Base-by-base conservation (phyloP, 2,329 filamentous ascomycete genomes). In the Proliferodiscus dingleyae region DNA sequence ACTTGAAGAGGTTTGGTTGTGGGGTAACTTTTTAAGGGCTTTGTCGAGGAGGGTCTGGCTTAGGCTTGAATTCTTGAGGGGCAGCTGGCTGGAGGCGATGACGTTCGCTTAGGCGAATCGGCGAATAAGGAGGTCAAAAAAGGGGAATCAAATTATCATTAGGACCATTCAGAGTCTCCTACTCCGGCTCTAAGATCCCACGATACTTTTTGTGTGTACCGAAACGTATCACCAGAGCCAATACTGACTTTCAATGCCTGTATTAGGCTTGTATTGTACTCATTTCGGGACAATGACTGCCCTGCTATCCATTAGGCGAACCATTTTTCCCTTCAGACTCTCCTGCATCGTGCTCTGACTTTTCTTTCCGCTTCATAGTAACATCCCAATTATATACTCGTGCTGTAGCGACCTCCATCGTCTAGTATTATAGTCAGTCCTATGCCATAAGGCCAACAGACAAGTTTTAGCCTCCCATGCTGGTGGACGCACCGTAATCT, bases 301-400 rank as follows among this genome's bases (percentile, higher is more conserved):
- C 8, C n/a, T 24, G 30, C 55, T 49, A 64, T 30, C 61, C 61
- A 48, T 63, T 63, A 16, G 61, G 54, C 21, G 58, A 57, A 11
- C 60, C 59, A 43, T 55, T 56, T 53, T 63, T 65, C 37, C 60
- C 62, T 34, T 49, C 50, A 24, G 58, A 59, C 49, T 64, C 63
- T 33, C 58, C 48, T 4, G 56, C 61, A 16, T 67, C 81, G 52
- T 81, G 78, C 30, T 85, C 82, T 3, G 70, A 74, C 66, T 89
- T 93, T 50, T 95, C 89, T 73, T 95, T 96, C 58, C 93, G 77
- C 69, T 94, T 88, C 72, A 95, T 87, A 34, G 91, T 88, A 4
- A 98, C 89, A 62, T 98, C 93, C 91, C 93, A 97, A 68, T 98
- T 98, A 69, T 98, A 97, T n/a, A 98, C 90, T 54, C 93, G 78